Evolutionary conservation across 2,329 filamentous ascomycete species (phyloP).

Genomic region (Pseudocercospora crystallina): DNA sequence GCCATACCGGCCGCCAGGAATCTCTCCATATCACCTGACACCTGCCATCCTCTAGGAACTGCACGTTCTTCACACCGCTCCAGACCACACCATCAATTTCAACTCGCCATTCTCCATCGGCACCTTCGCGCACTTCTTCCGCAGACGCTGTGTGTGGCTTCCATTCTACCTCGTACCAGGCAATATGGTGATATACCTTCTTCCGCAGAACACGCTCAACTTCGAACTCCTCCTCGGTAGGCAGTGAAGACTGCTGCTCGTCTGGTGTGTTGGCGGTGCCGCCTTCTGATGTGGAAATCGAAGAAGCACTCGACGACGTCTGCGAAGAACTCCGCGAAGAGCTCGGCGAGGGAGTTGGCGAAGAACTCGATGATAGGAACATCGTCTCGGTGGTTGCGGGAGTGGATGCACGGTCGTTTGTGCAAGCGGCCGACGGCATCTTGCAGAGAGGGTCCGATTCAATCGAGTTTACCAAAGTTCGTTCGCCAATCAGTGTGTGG

Average conservation of each 20-base stretch:
- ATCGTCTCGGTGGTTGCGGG: not conserved
- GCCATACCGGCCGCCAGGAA: slow-evolving; percentile 7
- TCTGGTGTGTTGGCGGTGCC: not conserved
- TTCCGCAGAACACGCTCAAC: not conserved
- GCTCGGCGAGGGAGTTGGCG: too few species aligned
- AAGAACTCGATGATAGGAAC: too few species aligned
- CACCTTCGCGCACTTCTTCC: not conserved
- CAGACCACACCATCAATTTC: not conserved
- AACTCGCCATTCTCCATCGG: not conserved
- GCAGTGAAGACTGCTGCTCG: not conserved
- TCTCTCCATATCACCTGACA: slow-evolving; percentile 1
- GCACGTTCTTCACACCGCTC: not conserved
- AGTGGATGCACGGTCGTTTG: not conserved
- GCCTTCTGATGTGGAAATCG: not conserved
- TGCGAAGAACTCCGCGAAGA: too few species aligned
- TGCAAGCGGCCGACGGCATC: too few species aligned
- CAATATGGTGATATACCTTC: not conserved
- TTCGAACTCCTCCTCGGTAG: slow-evolving; percentile 2
- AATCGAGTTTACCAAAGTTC: too few species aligned
- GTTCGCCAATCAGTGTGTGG: too few species aligned
- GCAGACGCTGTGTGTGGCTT: not conserved
- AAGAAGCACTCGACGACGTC: not conserved
- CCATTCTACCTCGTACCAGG: not conserved
- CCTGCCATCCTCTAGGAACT: not conserved
- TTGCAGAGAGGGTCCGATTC: too few species aligned